These are phyloP conservation scores for Fusarium mangiferae DNA, from an alignment of 2,329 filamentous ascomycete species.

Conservation along the genomic window DNA sequence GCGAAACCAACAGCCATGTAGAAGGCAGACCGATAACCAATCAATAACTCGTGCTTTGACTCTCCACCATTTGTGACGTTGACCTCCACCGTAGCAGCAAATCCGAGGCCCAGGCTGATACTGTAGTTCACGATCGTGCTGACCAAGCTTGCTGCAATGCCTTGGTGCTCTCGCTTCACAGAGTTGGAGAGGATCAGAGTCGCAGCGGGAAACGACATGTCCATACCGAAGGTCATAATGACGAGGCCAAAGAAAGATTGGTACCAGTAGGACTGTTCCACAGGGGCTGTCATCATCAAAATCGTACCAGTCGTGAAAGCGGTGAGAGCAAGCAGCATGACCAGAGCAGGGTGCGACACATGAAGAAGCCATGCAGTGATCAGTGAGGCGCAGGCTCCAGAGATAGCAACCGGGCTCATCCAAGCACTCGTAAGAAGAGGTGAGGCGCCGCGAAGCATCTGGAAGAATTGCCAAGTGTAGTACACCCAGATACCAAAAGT, in stretches of 20 bases:
- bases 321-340: conserved; percentile 58
- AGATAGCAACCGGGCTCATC: conserved; percentile 56
- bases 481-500: conserved; percentile 65
- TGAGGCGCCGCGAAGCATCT: conserved; percentile 53
- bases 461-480: conserved; percentile 62
- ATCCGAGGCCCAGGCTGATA: conserved; percentile 72
- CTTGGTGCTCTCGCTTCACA: conserved; percentile 57
- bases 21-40: conserved; percentile 21
- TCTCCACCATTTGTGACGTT: conserved; percentile 46
- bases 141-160: conserved; percentile 63
- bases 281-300: conserved; percentile 59
- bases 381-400: conserved; percentile 58
- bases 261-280: conserved; percentile 70
- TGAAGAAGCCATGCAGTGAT: conserved; percentile 56
- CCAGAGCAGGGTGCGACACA: conserved; percentile 44
- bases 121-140: conserved; percentile 75
- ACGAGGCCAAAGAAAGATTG: conserved; percentile 69
- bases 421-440: conserved; percentile 58
- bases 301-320: conserved; percentile 57
- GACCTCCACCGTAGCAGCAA: conserved; percentile 72
- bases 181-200: conserved; percentile 68
- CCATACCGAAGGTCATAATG: conserved; percentile 69
- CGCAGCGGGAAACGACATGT: conserved; percentile 73
- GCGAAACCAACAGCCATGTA: conserved; percentile 31
- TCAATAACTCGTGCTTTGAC: conserved; percentile 13